These are phyloP conservation scores for Pinus albicaulis DNA, from an alignment of 75 land plant species.

Conservation along the genomic window DNA sequence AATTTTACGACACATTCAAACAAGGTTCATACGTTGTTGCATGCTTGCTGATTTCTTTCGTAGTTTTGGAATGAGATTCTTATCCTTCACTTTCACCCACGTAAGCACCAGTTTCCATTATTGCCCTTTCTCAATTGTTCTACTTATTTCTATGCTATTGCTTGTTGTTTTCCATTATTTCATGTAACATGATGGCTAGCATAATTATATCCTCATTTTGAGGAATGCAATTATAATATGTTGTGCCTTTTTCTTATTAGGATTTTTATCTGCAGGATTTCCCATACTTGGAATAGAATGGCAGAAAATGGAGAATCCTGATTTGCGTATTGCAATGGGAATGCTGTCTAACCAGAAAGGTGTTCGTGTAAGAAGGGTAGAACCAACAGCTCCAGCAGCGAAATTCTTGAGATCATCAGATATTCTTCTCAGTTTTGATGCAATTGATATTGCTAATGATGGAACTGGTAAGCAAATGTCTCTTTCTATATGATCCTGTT, in stretches of 20 bases:
- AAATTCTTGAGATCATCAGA: conserved; percentile 68
- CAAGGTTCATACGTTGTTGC: too few species aligned
- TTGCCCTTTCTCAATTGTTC: too few species aligned
- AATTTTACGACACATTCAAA: too few species aligned
- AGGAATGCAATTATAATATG: not conserved
- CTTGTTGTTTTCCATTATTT: not conserved
- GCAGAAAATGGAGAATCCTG: conserved; percentile 97
- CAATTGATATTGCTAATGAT: conserved; percentile 93
- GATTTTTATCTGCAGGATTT: conserved; percentile 49
- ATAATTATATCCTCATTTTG: not conserved
- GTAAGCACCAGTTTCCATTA: too few species aligned
- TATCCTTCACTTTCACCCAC: too few species aligned
- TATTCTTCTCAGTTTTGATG: conserved; percentile 92
- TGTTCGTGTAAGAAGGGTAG: conserved; percentile 84
- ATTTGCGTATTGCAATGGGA: conserved; percentile 72
- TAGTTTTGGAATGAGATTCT: too few species aligned
- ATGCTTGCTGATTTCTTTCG: too few species aligned
- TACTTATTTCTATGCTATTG: not conserved
- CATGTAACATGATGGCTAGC: not conserved
- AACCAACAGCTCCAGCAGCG: conserved; percentile 91
- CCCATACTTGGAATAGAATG: conserved; percentile 94
- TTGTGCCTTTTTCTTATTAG: not conserved
- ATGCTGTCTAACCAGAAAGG: conserved; percentile 85
- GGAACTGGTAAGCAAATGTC: conserved; percentile 68
- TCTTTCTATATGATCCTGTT: not conserved